Evolutionary conservation across 176 grass and related monocot species (phyloP).

Genomic region (Oryza meridionalis): DNA sequence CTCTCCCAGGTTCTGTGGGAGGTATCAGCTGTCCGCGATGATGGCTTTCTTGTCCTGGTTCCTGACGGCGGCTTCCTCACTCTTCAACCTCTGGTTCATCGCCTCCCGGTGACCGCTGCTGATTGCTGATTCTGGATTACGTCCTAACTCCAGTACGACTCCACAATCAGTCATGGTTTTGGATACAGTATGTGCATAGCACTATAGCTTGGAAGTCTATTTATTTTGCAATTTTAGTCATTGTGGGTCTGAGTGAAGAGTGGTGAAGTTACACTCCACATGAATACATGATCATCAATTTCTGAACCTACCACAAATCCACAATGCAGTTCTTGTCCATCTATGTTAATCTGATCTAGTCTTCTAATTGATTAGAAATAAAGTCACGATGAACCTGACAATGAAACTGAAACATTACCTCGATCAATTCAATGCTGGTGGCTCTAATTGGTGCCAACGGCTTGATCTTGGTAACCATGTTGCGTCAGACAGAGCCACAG

Average conservation of each 20-base stretch:
- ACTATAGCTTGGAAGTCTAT: not conserved
- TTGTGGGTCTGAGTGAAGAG: not conserved
- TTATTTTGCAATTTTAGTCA: not conserved
- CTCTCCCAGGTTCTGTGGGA: slow-evolving; percentile 65
- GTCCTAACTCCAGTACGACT: not conserved
- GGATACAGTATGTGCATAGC: not conserved
- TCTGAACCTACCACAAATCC: not conserved
- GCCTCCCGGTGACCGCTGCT: slow-evolving; percentile 44
- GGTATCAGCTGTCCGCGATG: slow-evolving; percentile 69
- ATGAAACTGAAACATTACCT: not conserved
- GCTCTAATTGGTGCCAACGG: not conserved
- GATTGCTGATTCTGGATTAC: not conserved
- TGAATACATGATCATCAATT: not conserved
- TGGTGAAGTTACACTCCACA: not conserved
- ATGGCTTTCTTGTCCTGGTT: slow-evolving; percentile 95
- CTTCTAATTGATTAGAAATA: not conserved
- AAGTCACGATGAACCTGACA: not conserved
- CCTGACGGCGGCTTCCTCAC: slow-evolving; percentile 71
- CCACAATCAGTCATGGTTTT: not conserved
- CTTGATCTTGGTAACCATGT: not conserved
- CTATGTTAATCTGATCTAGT: not conserved
- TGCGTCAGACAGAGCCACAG: not conserved
- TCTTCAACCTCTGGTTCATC: slow-evolving; percentile 86
- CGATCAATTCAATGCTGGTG: not conserved
- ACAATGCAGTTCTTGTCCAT: not conserved